Conservation (phyloP, 1,284 basidiomycete species). For the Uromyces viciae-fabae region DNA sequence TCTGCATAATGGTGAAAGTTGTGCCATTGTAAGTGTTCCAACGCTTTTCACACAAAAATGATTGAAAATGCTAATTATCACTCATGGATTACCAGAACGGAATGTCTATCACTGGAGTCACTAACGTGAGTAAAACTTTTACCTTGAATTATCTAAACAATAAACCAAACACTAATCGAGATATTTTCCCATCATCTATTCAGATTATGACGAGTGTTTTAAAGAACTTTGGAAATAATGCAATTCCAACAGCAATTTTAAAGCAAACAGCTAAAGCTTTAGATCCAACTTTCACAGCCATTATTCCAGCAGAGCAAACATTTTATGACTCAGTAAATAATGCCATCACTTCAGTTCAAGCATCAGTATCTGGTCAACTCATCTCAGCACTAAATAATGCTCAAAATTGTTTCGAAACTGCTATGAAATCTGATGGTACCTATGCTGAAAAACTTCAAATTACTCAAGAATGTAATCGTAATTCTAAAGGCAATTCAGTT, state of each 20-base stretch:
- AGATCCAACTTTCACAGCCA: slow-evolving; percentile 35
- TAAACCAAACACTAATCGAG: no score
- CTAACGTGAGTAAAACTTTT: slow-evolving; percentile 7
- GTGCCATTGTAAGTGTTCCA: slow-evolving; percentile 18
- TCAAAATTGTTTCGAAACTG: slow-evolving; percentile 35
- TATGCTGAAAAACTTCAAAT: slow-evolving; percentile 25
- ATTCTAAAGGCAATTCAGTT: slow-evolving; percentile 8
- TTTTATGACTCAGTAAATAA: slow-evolving; percentile 43
- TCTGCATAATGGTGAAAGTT: slow-evolving; percentile 39
- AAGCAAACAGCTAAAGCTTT: slow-evolving; percentile 31
- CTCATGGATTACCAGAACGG: neutral
- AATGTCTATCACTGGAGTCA: slow-evolving; percentile 38
- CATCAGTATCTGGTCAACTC: slow-evolving; percentile 20
- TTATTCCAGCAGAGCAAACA: slow-evolving; percentile 28
- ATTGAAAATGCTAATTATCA: neutral
- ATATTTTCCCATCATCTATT: neutral
- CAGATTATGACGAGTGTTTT: slow-evolving; percentile 42
- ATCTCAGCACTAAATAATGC: slow-evolving; percentile 37
- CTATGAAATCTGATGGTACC: slow-evolving; percentile 5
- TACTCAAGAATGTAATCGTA: slow-evolving; percentile 29
- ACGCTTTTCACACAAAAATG: neutral
- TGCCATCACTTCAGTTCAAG: slow-evolving; percentile 40
- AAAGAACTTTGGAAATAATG: slow-evolving; percentile 31
- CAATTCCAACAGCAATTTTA: slow-evolving; percentile 17
- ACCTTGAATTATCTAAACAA: neutral